Evolutionary conservation across 495 filamentous ascomycete genomes (phyloP), one percentile per base, ranked within the genome.

Genomic region (Tuber brumale): DNA sequence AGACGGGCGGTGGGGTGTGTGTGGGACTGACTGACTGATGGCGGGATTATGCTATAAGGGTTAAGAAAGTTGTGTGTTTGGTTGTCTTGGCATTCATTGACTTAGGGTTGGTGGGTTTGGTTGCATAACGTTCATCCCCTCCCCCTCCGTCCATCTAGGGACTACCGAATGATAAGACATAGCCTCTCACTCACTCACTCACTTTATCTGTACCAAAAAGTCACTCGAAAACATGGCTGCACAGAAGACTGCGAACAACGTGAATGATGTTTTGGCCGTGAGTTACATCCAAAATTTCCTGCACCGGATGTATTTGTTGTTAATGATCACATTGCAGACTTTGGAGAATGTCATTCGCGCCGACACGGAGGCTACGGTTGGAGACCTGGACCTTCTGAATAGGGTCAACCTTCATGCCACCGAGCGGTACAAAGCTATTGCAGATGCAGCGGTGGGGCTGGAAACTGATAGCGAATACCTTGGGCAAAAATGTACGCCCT

Each of bases 321-420:
- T 66, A 35, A 66, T 66, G 57, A 66, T 66, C 7, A 27, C 69
- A 18, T 18, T 43, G 39, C 73, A 82, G 81, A 80, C 77, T 21
- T 75, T 82, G 14, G 81, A 82, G 77, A 81, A 80, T 66, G 74
- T 82, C 44, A 82, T 82, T 69, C 77, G 77, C 12, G 77, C 81
- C 12, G 81, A 83, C 43, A 83, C 81, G n/a, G 74, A 81, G 45
- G 76, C 81, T 31, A 83, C 81, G 4, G 77, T 83, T 37, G 81
- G 81, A 39, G 81, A 83, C 70, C 79, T 83, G 0, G 82, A 83
- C 45, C 78, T 83, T 37, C 73, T 83, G 18, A 81, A 83, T 61
- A 77, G 80, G 41, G 74, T 83, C 74, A 83, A 83, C 74, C 39
- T 75, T 23, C 80, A 83, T 66, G 81, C 81, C 10, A 80, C 80